Evolutionary conservation across 2,329 filamentous ascomycete species (phyloP).

Genomic region (Pseudogymnoascus sp.): DNA sequence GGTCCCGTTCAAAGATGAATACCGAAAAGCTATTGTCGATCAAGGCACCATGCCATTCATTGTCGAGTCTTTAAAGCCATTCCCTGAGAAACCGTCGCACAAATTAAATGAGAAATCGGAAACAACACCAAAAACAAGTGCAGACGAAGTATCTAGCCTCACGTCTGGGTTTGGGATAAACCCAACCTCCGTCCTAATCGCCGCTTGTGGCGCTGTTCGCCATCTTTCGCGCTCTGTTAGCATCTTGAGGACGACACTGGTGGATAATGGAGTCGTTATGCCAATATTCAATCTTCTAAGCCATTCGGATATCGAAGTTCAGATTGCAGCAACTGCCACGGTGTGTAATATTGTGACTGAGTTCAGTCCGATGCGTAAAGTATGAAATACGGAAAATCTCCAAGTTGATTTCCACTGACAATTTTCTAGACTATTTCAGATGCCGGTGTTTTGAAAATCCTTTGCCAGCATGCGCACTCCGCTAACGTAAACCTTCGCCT

Average conservation of each 20-base stretch:
- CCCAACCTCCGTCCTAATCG: constrained; percentile 67
- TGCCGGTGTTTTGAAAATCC: constrained; percentile 62
- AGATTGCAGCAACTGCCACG: constrained; percentile 76
- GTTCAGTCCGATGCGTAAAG: constrained; percentile 84
- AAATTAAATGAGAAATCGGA: constrained; percentile 32
- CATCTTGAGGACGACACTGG: constrained; percentile 74
- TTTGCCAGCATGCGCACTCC: constrained; percentile 80
- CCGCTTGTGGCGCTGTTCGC: constrained; percentile 73
- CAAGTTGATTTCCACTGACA: constrained; percentile 11
- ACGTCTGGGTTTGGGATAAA: constrained; percentile 57
- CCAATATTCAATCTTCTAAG: constrained; percentile 69
- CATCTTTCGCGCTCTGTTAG: constrained; percentile 79
- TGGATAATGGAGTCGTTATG: constrained; percentile 73
- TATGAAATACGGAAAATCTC: constrained; percentile 37
- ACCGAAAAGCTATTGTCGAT: constrained; percentile 73
- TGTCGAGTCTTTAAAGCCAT: constrained; percentile 68
- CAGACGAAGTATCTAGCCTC: constrained; percentile 11
- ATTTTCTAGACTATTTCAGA: constrained; percentile 56
- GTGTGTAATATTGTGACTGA: constrained; percentile 81
- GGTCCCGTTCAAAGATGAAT: constrained; percentile 71
- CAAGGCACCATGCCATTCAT: constrained; percentile 75
- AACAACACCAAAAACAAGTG: constrained; percentile 20
- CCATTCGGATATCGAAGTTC: constrained; percentile 68
- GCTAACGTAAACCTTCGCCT: constrained; percentile 69
- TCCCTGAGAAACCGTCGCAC: constrained; percentile 41